phyloP scores from a whole-genome alignment of 2,329 filamentous ascomycete genomes.

The Penicillium sp. region DNA sequence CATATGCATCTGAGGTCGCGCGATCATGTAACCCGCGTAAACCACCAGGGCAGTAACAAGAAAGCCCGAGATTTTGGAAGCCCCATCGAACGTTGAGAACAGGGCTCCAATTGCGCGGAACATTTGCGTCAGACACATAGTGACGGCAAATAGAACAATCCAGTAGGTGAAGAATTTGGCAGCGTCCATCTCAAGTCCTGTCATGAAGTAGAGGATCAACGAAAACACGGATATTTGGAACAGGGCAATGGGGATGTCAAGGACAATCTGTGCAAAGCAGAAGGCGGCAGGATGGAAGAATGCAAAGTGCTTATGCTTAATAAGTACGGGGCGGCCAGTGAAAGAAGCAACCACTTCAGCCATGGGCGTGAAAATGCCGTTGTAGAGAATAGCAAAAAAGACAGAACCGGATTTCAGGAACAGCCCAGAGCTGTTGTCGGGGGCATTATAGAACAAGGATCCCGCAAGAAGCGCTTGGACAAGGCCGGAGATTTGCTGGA shows the following conservation, averaged over 20 bases:
- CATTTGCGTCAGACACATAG: conserved; percentile 57
- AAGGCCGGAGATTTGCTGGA: conserved; percentile 74
- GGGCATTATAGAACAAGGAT: conserved; percentile 71
- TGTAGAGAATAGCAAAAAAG: conserved; percentile 67
- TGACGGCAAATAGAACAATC: conserved; percentile 54
- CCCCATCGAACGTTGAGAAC: conserved; percentile 60
- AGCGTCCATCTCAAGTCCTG: conserved; percentile 47
- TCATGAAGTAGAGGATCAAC: conserved; percentile 67
- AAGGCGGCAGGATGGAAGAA: conserved; percentile 68
- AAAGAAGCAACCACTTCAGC: conserved; percentile 78
- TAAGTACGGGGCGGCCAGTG: conserved; percentile 68
- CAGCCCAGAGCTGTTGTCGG: conserved; percentile 63
- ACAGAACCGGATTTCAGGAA: conserved; percentile 61
- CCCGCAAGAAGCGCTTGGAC: conserved; percentile 73
- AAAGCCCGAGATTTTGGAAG: conserved; percentile 55
- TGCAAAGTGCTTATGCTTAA: conserved; percentile 66
- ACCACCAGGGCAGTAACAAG: conserved; percentile 36
- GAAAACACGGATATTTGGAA: conserved; percentile 60
- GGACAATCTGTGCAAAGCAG: conserved; percentile 59
- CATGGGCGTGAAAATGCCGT: conserved; percentile 69
- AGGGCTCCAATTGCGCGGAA: conserved; percentile 60
- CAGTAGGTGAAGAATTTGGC: conserved; percentile 65
- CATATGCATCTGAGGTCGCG: conserved; percentile 51
- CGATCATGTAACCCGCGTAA: conserved; percentile 47
- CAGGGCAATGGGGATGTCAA: conserved; percentile 61